Base-by-base conservation (phyloP, 169 alveolate species). In the Besnoitia besnoiti region DNA sequence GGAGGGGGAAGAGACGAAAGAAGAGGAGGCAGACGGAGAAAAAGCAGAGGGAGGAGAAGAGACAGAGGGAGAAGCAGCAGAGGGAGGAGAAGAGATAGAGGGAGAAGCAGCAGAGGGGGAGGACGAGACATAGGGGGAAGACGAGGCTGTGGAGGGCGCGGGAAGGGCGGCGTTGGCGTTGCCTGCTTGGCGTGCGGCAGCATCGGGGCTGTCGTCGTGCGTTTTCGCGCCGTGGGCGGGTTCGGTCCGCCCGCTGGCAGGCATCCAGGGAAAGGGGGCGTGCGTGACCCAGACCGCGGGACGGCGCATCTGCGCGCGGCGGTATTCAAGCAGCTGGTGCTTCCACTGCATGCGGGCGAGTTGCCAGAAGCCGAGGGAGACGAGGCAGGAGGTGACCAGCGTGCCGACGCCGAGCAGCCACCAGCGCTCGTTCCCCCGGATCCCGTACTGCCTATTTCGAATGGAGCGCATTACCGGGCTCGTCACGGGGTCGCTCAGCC, bases 341-440 rank as follows among this genome's bases (percentile, higher is more conserved):
- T 97, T 97, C 96, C 96, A 95, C 61, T 93, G 94, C 94, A 96
- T 94, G 55, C 97, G 94, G 39, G 91, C 93, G 80, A 96, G 93
- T 90, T 97, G 98, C 98, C 98, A 97, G 59, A 93, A 59, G 50
- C 98, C 98, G 92, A 97, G 93, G n/a, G 92, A 90, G 50, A 90
- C 85, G 85, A 92, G 80, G 51, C 75, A 46, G 49, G 87, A 35
- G 59, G 92, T 67, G 51, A 40, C 91, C 46, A 90, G 92, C 51
- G 89, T 85, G 77, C 95, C 97, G 12, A 89, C 95, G 91, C 94
- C 92, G 39, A 95, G 94, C 84, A 91, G 95, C 85, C 85, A 96
- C 89, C 94, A 93, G 85, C 94, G 93, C 94, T 97, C 98, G 24
- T 95, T 96, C 89, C 95, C 95, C 47, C 98, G 96, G 79, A 97